Percentiles rank a stretch among this genome's conserved stretches.
phyloP scores from a whole-genome alignment of 306 rosid genomes.

The Vigna hirtella region DNA sequence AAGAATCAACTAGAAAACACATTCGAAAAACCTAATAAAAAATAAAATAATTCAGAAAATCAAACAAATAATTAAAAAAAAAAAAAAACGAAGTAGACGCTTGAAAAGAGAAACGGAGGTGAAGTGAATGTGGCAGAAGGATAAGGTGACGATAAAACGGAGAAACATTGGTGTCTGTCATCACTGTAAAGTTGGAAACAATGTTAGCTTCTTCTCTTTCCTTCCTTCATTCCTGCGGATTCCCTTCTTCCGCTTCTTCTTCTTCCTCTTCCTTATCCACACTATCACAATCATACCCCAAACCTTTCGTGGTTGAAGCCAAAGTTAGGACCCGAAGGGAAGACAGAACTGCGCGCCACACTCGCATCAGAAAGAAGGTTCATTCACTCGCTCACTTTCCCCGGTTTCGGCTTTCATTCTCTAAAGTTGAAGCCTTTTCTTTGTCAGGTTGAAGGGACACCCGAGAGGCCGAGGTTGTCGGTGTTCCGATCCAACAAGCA shows the following conservation, averaged over 20 bases:
- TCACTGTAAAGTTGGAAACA: not conserved
- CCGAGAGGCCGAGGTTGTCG: slow-evolving; percentile 90
- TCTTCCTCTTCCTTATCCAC: slow-evolving; percentile 41
- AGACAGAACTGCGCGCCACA: slow-evolving; percentile 77
- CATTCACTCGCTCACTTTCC: not conserved
- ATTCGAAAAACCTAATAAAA: no score
- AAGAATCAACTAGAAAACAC: no score
- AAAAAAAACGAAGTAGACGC: not conserved
- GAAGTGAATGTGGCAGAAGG: slow-evolving; percentile 5
- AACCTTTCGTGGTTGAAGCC: slow-evolving; percentile 60
- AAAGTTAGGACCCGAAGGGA: slow-evolving; percentile 59
- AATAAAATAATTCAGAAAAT: no score
- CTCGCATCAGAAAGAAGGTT: slow-evolving; percentile 59
- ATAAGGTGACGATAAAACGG: slow-evolving; percentile 41
- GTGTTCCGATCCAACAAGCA: slow-evolving; percentile 97
- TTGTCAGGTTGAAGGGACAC: slow-evolving; percentile 88
- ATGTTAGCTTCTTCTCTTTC: slow-evolving; percentile 56
- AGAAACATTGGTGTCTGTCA: slow-evolving; percentile 1
- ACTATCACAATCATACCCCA: slow-evolving; percentile 32
- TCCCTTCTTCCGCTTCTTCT: slow-evolving; percentile 38
- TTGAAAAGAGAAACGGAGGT: not conserved
- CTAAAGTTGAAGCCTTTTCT: not conserved
- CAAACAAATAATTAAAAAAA: no score
- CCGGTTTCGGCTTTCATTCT: not conserved
- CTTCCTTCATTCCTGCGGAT: slow-evolving; percentile 46